Evolutionary conservation across 805 yeast genomes (phyloP).

Genomic region (Monosporozyma aerobia): DNA sequence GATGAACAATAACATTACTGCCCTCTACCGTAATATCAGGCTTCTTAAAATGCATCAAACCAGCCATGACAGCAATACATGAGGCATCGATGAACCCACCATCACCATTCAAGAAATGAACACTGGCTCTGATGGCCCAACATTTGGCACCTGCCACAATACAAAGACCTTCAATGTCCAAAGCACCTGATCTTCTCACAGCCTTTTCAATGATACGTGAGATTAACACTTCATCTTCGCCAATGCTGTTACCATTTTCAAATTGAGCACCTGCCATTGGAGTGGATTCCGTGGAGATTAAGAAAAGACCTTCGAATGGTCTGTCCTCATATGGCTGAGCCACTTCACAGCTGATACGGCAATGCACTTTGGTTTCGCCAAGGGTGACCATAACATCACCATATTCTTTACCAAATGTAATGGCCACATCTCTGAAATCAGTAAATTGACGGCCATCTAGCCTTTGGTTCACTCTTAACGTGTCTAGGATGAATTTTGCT

Average conservation of each 20-base stretch:
- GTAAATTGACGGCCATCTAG: slow-evolving; percentile 61
- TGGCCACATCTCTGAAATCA: slow-evolving; percentile 56
- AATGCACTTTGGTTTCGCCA: slow-evolving; percentile 52
- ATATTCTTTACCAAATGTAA: slow-evolving; percentile 56
- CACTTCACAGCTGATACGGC: slow-evolving; percentile 61
- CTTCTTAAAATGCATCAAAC: slow-evolving; percentile 68
- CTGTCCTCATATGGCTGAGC: slow-evolving; percentile 78
- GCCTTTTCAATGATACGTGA: slow-evolving; percentile 85
- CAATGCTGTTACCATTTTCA: slow-evolving; percentile 57
- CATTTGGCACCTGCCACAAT: slow-evolving; percentile 84
- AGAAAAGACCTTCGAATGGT: slow-evolving; percentile 87
- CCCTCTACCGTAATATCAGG: slow-evolving; percentile 74
- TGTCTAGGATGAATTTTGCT: slow-evolving; percentile 47
- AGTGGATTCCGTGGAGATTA: slow-evolving; percentile 74
- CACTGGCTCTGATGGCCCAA: slow-evolving; percentile 86
- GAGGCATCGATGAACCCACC: slow-evolving; percentile 90
- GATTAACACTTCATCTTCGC: slow-evolving; percentile 75
- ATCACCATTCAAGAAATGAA: slow-evolving; percentile 81
- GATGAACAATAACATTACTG: slow-evolving; percentile 57
- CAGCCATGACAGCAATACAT: slow-evolving; percentile 84
- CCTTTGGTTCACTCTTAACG: slow-evolving; percentile 54
- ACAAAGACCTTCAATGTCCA: slow-evolving; percentile 85
- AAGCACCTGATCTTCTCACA: slow-evolving; percentile 78
- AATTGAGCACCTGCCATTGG: slow-evolving; percentile 86
- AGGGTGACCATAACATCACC: slow-evolving; percentile 74